Percentiles rank a stretch among this genome's conserved stretches.
Evolutionary conservation across 805 yeast species (phyloP).

Genomic region (Blastobotrys attinorum): DNA sequence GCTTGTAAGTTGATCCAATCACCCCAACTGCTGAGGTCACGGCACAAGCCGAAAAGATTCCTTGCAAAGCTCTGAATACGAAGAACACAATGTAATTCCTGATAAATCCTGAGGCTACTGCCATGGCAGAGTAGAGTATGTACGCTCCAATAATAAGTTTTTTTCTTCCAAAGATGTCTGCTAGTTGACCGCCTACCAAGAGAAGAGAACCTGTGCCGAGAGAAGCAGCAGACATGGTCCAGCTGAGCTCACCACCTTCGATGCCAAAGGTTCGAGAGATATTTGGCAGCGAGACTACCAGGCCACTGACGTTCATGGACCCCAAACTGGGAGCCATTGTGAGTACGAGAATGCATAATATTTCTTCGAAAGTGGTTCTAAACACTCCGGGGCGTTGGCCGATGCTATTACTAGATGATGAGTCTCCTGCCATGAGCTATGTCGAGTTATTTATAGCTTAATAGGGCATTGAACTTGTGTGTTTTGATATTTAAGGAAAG

Average conservation of each 20-base stretch:
- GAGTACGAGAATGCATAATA: slow-evolving; percentile 27
- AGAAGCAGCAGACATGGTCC: slow-evolving; percentile 36
- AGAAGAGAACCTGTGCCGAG: slow-evolving; percentile 39
- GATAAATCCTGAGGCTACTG: slow-evolving; percentile 24
- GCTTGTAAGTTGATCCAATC: slow-evolving; percentile 35
- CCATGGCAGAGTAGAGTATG: slow-evolving; percentile 25
- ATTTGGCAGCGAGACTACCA: slow-evolving; percentile 32
- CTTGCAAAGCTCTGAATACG: slow-evolving; percentile 39
- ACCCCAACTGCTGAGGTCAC: slow-evolving; percentile 44
- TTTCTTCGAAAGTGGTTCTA: slow-evolving; percentile 29
- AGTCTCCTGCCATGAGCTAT: too few species aligned
- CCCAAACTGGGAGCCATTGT: slow-evolving; percentile 38
- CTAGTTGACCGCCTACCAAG: slow-evolving; percentile 39
- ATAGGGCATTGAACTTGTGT: too few species aligned
- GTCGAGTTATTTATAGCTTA: too few species aligned
- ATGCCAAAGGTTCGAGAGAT: slow-evolving; percentile 32
- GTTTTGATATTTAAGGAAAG: too few species aligned
- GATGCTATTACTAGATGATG: too few species aligned
- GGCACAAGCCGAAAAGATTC: slow-evolving; percentile 36
- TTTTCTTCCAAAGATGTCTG: slow-evolving; percentile 42
- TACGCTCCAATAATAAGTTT: slow-evolving; percentile 33
- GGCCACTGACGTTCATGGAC: slow-evolving; percentile 31
- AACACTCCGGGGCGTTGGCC: slow-evolving; percentile 43
- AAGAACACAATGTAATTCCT: slow-evolving; percentile 29
- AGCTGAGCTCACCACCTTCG: slow-evolving; percentile 36